Conservation (phyloP, 352 stramenopile species). For the Phytopythium cucurbitacearum region DNA sequence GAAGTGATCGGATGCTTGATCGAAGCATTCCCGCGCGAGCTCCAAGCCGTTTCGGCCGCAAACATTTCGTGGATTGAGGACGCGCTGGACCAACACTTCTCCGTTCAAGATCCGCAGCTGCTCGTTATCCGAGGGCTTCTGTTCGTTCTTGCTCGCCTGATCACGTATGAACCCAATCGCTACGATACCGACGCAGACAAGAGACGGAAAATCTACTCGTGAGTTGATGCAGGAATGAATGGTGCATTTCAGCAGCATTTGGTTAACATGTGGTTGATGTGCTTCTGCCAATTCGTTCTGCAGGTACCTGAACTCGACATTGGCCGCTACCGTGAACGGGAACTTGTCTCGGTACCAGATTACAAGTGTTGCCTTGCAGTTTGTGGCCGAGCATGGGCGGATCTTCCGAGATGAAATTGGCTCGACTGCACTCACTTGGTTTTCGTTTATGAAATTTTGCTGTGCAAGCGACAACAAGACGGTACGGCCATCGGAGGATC, state of each 20-base stretch:
- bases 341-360: conserved; percentile 69
- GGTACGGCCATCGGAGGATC: conserved; percentile 20
- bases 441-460: conserved; percentile 72
- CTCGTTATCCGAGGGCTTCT: conserved; percentile 71
- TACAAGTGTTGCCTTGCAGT: conserved; percentile 51
- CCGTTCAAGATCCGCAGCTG: conserved; percentile 57
- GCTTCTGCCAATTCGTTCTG: not conserved
- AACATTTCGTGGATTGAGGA: conserved; percentile 69
- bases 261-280: conserved; percentile 1
- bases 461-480: conserved; percentile 66
- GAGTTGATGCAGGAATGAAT: conserved; percentile 7
- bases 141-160: conserved; percentile 46
- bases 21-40: conserved; percentile 38
- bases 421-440: conserved; percentile 43
- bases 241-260: no score
- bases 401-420: conserved; percentile 54
- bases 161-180: conserved; percentile 46
- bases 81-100: conserved; percentile 71
- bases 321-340: conserved; percentile 53
- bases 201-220: conserved; percentile 69
- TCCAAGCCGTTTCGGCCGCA: conserved; percentile 18
- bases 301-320: conserved; percentile 57
- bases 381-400: conserved; percentile 37
- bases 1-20: conserved; percentile 57
- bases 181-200: conserved; percentile 32